Conservation (phyloP, 2,329 filamentous ascomycete species). For the Sclerotinia glacialis region DNA sequence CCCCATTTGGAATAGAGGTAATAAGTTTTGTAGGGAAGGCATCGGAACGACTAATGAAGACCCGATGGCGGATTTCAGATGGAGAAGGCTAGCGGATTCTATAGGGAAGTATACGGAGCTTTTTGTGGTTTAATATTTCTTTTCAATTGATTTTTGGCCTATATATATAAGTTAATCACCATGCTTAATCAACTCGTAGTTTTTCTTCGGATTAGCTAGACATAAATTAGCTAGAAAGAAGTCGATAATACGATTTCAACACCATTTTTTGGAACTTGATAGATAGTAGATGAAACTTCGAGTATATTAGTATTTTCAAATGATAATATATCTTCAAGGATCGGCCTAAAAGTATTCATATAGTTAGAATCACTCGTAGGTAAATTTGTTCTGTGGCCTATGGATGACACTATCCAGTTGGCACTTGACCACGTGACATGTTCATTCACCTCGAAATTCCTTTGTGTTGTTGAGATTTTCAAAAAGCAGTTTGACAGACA, state of each 20-base stretch:
- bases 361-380: not conserved
- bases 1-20: not conserved
- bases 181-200: not conserved
- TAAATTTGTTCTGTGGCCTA: not conserved
- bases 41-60: no score
- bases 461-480: not conserved
- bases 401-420: no score
- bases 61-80: no score
- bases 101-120: no score
- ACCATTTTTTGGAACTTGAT: not conserved
- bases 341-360: not conserved
- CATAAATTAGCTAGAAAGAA: not conserved
- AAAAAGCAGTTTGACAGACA: not conserved
- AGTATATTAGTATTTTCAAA: not conserved
- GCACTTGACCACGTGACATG: not conserved
- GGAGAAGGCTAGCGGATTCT: no score
- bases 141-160: not conserved
- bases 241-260: not conserved
- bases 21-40: conserved; percentile 10
- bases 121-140: no score
- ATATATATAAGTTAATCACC: not conserved
- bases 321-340: not conserved
- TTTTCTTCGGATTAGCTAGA: not conserved
- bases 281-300: not conserved
- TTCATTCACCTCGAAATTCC: not conserved